These are phyloP conservation scores for Podaxis sp. DNA, from an alignment of 768 basidiomycete genomes.

Conservation along the genomic window DNA sequence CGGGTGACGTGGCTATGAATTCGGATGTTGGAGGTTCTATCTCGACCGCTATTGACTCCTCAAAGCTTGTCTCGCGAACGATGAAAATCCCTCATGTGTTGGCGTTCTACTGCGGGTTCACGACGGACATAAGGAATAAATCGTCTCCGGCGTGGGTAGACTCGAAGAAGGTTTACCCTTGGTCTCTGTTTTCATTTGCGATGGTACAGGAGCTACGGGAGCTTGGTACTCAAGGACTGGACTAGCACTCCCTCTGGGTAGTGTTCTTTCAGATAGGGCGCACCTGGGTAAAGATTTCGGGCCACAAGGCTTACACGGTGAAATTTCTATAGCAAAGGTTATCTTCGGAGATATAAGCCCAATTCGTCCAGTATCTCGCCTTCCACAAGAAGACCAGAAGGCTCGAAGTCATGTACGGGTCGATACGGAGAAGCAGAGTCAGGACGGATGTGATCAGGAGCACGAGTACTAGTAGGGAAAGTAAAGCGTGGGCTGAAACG, in stretches of 20 bases:
- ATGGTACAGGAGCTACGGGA: constrained; percentile 5
- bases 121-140: constrained; percentile 2
- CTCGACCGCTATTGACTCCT: neutral
- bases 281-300: constrained; percentile 25
- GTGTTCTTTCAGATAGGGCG: neutral
- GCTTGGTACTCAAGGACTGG: constrained; percentile 4
- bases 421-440: neutral
- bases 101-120: neutral
- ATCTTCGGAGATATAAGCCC: neutral
- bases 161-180: neutral
- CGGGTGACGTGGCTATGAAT: constrained; percentile 13
- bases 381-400: neutral
- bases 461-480: neutral
- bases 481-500: neutral
- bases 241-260: neutral
- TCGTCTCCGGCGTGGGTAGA: neutral
- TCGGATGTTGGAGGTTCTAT: constrained; percentile 7
- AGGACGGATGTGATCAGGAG: neutral
- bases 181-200: constrained; percentile 1
- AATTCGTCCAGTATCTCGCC: neutral
- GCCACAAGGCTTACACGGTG: constrained; percentile 24
- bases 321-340: neutral
- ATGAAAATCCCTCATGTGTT: neutral
- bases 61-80: neutral
- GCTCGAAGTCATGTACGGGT: neutral